These are phyloP conservation scores for Jamesozyma piceae DNA, from an alignment of 805 yeast species.

Conservation along the genomic window DNA sequence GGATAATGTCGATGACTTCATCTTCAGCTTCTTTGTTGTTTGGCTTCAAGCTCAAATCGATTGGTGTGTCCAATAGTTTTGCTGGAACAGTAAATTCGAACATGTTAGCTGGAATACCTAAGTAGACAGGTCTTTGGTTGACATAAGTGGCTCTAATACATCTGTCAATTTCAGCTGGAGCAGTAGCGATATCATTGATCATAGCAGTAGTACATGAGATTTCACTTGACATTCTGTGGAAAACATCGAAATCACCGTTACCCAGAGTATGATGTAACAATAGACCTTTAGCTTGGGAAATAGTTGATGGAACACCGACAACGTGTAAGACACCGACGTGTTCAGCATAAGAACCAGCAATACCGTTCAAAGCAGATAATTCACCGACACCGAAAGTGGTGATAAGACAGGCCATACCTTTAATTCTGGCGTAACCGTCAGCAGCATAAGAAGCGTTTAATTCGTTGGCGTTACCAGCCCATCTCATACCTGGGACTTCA, in stretches of 20 bases:
- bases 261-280: constrained; percentile 69
- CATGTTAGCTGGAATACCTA: constrained; percentile 67
- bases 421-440: constrained; percentile 77
- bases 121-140: constrained; percentile 62
- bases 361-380: constrained; percentile 69
- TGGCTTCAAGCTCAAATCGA: constrained; percentile 42
- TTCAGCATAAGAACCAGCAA: constrained; percentile 82
- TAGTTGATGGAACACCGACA: constrained; percentile 73
- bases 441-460: constrained; percentile 76
- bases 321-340: constrained; percentile 76
- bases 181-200: constrained; percentile 48
- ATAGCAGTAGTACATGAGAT: constrained; percentile 51
- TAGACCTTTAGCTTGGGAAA: constrained; percentile 55
- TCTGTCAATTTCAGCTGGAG: constrained; percentile 56
- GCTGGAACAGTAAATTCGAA: constrained; percentile 49
- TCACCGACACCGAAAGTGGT: constrained; percentile 91
- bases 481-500: constrained; percentile 62
- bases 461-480: constrained; percentile 89
- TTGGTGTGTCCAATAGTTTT: constrained; percentile 44
- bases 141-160: constrained; percentile 54
- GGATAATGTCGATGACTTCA: constrained; percentile 43
- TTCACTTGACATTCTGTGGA: constrained; percentile 57
- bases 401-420: constrained; percentile 59
- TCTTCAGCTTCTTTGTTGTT: constrained; percentile 47
- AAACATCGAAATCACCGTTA: constrained; percentile 62